Percentiles rank a stretch among this genome's conserved stretches.
These are phyloP conservation scores for Phyllosticta paracitricarpa DNA, from an alignment of 2,329 filamentous ascomycete species.

Conservation along the genomic window DNA sequence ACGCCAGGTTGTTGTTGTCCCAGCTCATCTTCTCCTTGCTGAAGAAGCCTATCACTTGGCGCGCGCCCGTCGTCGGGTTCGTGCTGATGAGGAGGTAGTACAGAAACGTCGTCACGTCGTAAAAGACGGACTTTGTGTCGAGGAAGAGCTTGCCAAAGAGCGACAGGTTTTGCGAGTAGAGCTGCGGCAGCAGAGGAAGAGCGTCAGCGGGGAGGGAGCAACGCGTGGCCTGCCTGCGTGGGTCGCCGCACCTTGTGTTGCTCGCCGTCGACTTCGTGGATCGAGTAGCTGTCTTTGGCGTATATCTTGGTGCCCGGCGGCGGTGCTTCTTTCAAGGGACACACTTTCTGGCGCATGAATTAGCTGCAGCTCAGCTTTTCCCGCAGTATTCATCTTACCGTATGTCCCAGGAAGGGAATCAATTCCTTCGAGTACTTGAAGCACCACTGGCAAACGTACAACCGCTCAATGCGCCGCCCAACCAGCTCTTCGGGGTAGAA, in stretches of 20 bases:
- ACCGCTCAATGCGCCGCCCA: constrained; percentile 34
- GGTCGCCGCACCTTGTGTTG: constrained; percentile 47
- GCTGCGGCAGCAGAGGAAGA: constrained; percentile 19
- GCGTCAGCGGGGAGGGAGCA: neutral
- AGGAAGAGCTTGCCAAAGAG: constrained; percentile 96
- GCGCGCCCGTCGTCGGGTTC: constrained; percentile 3
- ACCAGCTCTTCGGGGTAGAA: constrained; percentile 66
- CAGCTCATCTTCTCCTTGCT: constrained; percentile 98
- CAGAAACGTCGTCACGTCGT: constrained; percentile 87
- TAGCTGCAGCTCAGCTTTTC: neutral
- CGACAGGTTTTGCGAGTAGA: constrained; percentile 91
- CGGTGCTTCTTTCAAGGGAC: constrained; percentile 28
- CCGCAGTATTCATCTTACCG: constrained; percentile 21
- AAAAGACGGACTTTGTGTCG: constrained; percentile 97
- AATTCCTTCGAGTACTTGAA: constrained; percentile 74
- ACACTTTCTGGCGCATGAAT: constrained; percentile 29
- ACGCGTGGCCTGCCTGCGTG: neutral
- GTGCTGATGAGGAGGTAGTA: constrained; percentile 73
- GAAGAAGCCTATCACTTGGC: constrained; percentile 84
- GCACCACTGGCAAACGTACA: constrained; percentile 87
- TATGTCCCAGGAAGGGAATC: constrained; percentile 38
- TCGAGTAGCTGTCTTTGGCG: constrained; percentile 66
- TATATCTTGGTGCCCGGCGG: constrained; percentile 69
- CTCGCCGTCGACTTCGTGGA: constrained; percentile 90
- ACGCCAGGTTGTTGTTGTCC: constrained; percentile 97